Conservation (phyloP, 163 green algal genomes). For the Coccomyxa subellipsoidea region DNA sequence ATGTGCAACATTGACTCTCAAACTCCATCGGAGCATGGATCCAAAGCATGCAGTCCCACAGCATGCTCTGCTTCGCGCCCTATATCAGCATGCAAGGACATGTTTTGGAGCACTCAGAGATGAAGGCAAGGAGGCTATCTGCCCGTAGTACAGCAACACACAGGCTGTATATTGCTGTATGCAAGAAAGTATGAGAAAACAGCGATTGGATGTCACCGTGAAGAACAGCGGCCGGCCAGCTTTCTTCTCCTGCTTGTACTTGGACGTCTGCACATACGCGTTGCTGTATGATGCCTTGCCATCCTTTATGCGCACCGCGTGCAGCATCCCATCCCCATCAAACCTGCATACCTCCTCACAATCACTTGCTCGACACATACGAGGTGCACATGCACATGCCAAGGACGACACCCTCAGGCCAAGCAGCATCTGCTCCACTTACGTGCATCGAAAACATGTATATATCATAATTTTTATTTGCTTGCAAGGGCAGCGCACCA, state of each 20-base stretch:
- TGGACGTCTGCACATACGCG: slow-evolving; percentile 51
- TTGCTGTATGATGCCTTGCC: slow-evolving; percentile 59
- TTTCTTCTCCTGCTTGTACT: slow-evolving; percentile 43
- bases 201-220: background rate
- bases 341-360: too few species aligned
- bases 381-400: background rate
- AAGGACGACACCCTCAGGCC: too few species aligned
- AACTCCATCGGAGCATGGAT: background rate
- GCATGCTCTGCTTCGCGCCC: too few species aligned
- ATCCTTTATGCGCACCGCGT: slow-evolving; percentile 54
- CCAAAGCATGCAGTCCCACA: too few species aligned
- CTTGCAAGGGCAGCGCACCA: background rate
- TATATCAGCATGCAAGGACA: too few species aligned
- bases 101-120: too few species aligned
- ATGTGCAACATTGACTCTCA: background rate
- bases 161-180: too few species aligned
- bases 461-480: background rate
- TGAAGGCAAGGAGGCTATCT: too few species aligned
- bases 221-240: slow-evolving; percentile 30
- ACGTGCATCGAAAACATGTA: background rate
- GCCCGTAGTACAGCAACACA: too few species aligned
- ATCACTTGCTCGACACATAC: background rate
- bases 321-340: slow-evolving; percentile 66
- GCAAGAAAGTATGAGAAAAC: background rate
- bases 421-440: background rate